Conservation (phyloP, 371 early-diverging fungal genomes). For the Basidiobolus meristosporus region DNA sequence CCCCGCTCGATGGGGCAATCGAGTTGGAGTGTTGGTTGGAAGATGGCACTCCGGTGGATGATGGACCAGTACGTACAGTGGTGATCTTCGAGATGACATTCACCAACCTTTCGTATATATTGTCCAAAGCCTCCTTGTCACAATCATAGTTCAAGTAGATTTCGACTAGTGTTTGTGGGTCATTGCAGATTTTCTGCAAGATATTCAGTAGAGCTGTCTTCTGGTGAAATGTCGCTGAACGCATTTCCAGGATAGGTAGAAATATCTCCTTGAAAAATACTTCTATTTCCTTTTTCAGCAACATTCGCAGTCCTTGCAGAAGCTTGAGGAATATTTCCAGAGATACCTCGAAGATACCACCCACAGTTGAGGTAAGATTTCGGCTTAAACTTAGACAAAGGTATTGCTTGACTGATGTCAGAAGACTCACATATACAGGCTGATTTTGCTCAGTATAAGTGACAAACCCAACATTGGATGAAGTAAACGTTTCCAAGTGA, state of each 20-base stretch:
- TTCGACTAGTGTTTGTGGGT: slow-evolving; percentile 82
- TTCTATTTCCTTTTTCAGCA: slow-evolving; percentile 58
- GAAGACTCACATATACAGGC: slow-evolving; percentile 16
- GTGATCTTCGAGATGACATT: slow-evolving; percentile 31
- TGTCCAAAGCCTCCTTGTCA: slow-evolving; percentile 29
- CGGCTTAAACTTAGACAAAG: slow-evolving; percentile 34
- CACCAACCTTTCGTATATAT: slow-evolving; percentile 29
- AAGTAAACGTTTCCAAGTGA: slow-evolving; percentile 26
- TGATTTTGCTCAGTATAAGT: slow-evolving; percentile 21
- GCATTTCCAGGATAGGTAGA: slow-evolving; percentile 47
- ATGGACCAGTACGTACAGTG: slow-evolving; percentile 17
- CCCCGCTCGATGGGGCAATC: too few species aligned
- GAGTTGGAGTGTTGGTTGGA: slow-evolving; percentile 3
- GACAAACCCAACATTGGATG: slow-evolving; percentile 8
- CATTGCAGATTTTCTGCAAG: slow-evolving; percentile 26
- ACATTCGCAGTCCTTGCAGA: slow-evolving; percentile 38
- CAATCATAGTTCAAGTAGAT: slow-evolving; percentile 95
- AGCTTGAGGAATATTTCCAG: slow-evolving; percentile 65
- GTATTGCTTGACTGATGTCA: slow-evolving; percentile 43
- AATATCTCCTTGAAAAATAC: slow-evolving; percentile 57
- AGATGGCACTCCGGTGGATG: slow-evolving; percentile 6
- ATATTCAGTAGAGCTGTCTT: slow-evolving; percentile 21
- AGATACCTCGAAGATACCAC: slow-evolving; percentile 64
- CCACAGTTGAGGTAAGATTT: slow-evolving; percentile 36
- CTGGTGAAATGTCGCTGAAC: slow-evolving; percentile 20